phyloP scores from a whole-genome alignment of 2,329 filamentous ascomycete genomes.

The Scytalidium lignicola region DNA sequence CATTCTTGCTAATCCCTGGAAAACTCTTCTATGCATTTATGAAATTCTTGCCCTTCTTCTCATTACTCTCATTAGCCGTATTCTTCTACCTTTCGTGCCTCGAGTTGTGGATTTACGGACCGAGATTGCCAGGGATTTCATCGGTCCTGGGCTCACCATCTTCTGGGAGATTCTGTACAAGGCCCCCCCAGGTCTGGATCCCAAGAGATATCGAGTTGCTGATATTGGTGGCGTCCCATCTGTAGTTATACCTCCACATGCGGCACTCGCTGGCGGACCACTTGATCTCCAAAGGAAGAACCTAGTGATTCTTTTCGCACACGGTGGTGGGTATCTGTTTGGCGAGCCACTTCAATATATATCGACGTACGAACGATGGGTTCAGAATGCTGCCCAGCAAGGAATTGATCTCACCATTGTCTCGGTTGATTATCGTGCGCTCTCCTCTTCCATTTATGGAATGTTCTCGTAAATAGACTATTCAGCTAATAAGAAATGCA shows the following conservation, averaged over 20 bases:
- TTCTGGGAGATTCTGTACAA: conserved; percentile 2
- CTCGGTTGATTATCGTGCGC: conserved; percentile 1
- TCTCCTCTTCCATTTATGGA: too few relatives aligned
- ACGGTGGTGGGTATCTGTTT: conserved; percentile 4
- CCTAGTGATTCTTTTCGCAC: neutral
- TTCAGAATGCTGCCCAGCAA: neutral
- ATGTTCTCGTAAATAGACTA: too few relatives aligned
- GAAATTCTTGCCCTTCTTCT: neutral
- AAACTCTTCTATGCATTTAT: neutral
- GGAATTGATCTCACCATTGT: conserved; percentile 1
- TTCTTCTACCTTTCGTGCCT: neutral
- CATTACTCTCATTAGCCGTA: neutral
- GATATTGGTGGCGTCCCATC: neutral
- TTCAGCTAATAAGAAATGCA: too few relatives aligned
- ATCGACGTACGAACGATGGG: conserved; percentile 2
- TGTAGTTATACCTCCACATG: neutral
- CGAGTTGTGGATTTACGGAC: neutral
- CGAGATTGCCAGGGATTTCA: neutral
- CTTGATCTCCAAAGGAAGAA: neutral
- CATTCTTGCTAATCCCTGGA: neutral
- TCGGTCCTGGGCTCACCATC: neutral
- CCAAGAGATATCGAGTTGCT: neutral
- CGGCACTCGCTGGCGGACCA: neutral
- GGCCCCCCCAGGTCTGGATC: neutral
- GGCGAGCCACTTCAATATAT: conserved; percentile 1